phyloP scores from a whole-genome alignment of 2,329 filamentous ascomycete species.

The Aureobasidium leucospermi region DNA sequence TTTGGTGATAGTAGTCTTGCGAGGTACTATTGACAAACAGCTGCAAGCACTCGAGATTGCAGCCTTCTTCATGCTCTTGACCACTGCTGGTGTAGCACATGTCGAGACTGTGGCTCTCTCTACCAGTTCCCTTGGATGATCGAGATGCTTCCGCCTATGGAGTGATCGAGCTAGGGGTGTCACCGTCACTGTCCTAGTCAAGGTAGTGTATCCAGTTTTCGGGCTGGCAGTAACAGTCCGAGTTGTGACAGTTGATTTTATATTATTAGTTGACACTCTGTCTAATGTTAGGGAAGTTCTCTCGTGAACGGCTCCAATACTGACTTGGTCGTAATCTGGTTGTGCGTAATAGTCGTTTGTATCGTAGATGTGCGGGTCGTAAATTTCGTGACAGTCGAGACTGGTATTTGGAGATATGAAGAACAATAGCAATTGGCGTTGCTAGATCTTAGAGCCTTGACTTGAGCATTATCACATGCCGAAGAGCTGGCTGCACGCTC shows the following conservation, averaged over 20 bases:
- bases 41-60: constrained; percentile 4
- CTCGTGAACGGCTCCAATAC: not conserved
- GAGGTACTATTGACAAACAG: not conserved
- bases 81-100: not conserved
- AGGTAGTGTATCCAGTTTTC: not conserved
- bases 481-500: constrained; percentile 5
- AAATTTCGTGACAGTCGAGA: not conserved
- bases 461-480: not conserved
- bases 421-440: constrained; percentile 3
- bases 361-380: not conserved
- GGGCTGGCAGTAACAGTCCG: not conserved
- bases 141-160: not conserved
- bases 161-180: not conserved
- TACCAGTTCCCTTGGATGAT: not conserved
- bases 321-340: not conserved
- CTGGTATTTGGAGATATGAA: not conserved
- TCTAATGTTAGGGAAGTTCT: not conserved
- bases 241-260: not conserved
- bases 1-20: not conserved
- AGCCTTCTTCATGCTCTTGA: not conserved
- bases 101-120: not conserved
- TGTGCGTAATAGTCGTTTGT: not conserved
- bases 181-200: not conserved
- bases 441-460: not conserved
- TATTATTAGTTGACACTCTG: not conserved